Evolutionary conservation across 805 yeast species (phyloP), one percentile per base, ranked within the genome.

Genomic region (Saturnispora serradocipensis): DNA sequence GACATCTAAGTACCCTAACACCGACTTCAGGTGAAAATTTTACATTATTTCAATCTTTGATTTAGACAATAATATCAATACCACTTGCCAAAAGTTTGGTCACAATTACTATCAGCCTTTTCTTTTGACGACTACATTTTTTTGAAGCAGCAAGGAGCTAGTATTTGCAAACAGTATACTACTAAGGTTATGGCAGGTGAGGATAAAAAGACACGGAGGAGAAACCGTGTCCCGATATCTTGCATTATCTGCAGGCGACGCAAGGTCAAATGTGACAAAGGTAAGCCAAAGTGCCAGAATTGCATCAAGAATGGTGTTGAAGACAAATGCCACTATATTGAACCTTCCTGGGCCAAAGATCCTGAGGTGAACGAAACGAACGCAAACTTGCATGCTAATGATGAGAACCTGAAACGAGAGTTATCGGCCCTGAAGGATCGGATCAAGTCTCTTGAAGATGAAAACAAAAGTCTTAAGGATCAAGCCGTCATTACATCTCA

Each of bases 301-400:
- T 78, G 84, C 67, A 70, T 72, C 35, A 75, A 76, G 58, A 78
- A 80, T 15, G 82, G 82, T 2, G 82, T 78, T 15, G 75, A 75
- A 7, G 82, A 78, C 59, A 63, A 78, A 18, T 78, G 84, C 53
- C 78, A 76, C 49, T 78, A 77, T 56, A 68, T 78, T 57, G 82
- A 77, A 54, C 84, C 81, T 42, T 68, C 72, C n/a, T 78, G 84
- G 84, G 82, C 83, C 0, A 73, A 72, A 52, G 75, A 75, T 4
- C 53, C 64, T 58, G 60, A 59, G 20, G 69, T 65, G n/a, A 61
- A 61, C 7, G 70, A 66, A 45, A 51, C 64, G 34, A 59, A 57
- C 34, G 51, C 61, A 36, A 60, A 64, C 1, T 61, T 61, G 4
- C 48, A 9, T 43, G 24, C 22, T 48, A 51, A 36, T 9, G 52